These are phyloP conservation scores for Ilex paraguariensis DNA, from an alignment of 305 asterid species.

Conservation along the genomic window DNA sequence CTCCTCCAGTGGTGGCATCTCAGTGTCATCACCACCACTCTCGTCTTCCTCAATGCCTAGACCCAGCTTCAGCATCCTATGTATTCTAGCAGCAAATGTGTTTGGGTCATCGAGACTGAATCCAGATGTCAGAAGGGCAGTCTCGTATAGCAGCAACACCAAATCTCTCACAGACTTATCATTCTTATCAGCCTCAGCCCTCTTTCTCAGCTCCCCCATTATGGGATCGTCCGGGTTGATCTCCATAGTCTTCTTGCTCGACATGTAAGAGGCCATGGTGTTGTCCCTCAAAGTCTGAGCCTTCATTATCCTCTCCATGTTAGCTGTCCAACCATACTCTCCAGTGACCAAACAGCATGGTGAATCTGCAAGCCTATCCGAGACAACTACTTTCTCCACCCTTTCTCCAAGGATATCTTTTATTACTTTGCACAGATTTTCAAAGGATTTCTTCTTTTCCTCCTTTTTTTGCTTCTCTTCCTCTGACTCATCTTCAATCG, in stretches of 20 bases:
- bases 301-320: slow-evolving; percentile 39
- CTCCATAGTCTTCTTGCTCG: slow-evolving; percentile 44
- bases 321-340: slow-evolving; percentile 36
- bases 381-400: slow-evolving; percentile 27
- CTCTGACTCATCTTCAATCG: slow-evolving; percentile 26
- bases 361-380: slow-evolving; percentile 24
- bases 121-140: slow-evolving; percentile 36
- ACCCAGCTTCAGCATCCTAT: slow-evolving; percentile 35
- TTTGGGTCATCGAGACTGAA: slow-evolving; percentile 46
- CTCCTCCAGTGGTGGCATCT: slow-evolving; percentile 36
- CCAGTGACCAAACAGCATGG: slow-evolving; percentile 36
- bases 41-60: slow-evolving; percentile 36
- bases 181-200: slow-evolving; percentile 27
- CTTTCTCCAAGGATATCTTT: slow-evolving; percentile 33
- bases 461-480: slow-evolving; percentile 30
- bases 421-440: slow-evolving; percentile 30
- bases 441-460: slow-evolving; percentile 23
- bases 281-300: slow-evolving; percentile 31
- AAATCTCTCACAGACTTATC: slow-evolving; percentile 37
- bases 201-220: slow-evolving; percentile 33
- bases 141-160: slow-evolving; percentile 33
- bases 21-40: slow-evolving; percentile 21
- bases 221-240: slow-evolving; percentile 33
- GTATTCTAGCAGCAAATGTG: slow-evolving; percentile 28
- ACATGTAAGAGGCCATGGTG: slow-evolving; percentile 34